A percentile compares a stretch with the other conserved stretches of the same genome.
These are phyloP conservation scores for Mimosa bimucronata DNA, from an alignment of 306 rosid species.

Conservation along the genomic window DNA sequence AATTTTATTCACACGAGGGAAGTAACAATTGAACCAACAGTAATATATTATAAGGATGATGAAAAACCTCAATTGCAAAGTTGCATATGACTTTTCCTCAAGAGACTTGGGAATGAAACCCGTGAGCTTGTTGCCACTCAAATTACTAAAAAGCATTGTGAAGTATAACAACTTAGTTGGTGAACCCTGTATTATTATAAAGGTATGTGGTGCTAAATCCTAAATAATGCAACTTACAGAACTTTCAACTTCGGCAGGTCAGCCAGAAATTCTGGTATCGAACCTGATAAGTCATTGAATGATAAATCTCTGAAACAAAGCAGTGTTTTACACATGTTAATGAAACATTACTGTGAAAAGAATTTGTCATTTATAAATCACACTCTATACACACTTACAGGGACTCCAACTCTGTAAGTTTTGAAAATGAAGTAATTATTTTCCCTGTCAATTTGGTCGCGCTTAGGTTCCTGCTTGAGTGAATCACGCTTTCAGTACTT, in stretches of 20 bases:
- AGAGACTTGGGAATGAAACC: constrained; percentile 41
- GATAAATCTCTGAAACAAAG: constrained; percentile 45
- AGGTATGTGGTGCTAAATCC: too few species aligned
- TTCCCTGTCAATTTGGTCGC: neutral
- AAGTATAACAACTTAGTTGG: neutral
- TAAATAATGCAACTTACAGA: neutral
- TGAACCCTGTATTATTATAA: too few species aligned
- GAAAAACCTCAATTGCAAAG: constrained; percentile 13
- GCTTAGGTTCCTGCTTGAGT: constrained; percentile 14
- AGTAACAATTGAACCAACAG: neutral
- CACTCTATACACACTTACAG: neutral
- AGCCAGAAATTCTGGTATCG: constrained; percentile 38
- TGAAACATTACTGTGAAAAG: neutral
- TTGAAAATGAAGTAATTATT: neutral
- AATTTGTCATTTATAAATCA: neutral
- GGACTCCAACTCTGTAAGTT: constrained; percentile 2
- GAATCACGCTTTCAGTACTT: neutral
- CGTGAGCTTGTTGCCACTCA: constrained; percentile 34
- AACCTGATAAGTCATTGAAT: constrained; percentile 46
- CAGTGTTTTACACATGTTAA: neutral
- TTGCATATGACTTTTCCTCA: constrained; percentile 7
- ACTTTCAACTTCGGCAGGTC: neutral
- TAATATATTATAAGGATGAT: neutral
- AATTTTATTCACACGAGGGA: neutral
- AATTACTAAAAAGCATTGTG: constrained; percentile 13